Evolutionary conservation across 305 asterid genomes (phyloP).

Genomic region (Solanum chacoense): DNA sequence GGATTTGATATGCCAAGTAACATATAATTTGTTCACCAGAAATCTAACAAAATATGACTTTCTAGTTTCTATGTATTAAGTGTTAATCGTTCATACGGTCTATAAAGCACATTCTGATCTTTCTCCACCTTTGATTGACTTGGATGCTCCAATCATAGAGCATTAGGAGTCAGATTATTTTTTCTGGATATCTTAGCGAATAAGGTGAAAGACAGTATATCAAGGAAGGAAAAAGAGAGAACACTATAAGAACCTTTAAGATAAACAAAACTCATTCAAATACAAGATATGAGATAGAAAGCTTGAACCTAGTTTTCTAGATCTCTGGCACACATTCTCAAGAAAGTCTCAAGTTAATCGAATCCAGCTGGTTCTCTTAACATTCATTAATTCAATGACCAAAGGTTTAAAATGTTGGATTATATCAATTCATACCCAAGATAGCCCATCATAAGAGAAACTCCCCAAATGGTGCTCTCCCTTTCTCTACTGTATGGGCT

Average conservation of each 20-base stretch:
- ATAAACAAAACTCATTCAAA: background rate
- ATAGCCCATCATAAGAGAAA: slow-evolving; percentile 92
- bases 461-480: slow-evolving; percentile 98
- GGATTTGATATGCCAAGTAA: background rate
- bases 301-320: background rate
- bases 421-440: slow-evolving; percentile 59
- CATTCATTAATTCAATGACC: background rate
- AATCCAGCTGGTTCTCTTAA: background rate
- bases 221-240: background rate
- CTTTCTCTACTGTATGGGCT: slow-evolving; percentile 66
- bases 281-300: background rate
- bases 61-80: background rate
- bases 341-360: background rate
- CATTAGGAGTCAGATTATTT: background rate
- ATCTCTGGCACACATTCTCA: background rate
- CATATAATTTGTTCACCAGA: background rate
- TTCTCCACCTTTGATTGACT: background rate
- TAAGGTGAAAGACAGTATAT: background rate
- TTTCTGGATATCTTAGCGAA: background rate
- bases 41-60: background rate
- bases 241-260: background rate
- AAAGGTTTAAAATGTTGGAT: slow-evolving; percentile 3
- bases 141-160: background rate
- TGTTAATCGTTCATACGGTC: background rate
- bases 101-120: background rate